Evolutionary conservation across 1,139 yeast genomes (phyloP).

Genomic region (Kodamaea sp.): DNA sequence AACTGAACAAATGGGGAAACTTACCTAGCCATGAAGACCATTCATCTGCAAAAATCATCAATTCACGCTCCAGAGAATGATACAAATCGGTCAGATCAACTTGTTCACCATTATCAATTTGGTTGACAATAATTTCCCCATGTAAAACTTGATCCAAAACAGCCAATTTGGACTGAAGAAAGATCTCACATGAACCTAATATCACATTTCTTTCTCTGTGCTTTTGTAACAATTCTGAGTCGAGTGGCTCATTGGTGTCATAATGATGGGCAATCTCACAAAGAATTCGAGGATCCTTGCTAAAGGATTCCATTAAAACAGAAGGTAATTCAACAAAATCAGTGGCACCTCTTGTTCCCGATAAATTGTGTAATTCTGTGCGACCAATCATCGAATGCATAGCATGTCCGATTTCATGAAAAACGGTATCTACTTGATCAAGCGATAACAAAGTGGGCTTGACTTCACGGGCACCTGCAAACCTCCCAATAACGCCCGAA

Average conservation of each 20-base stretch:
- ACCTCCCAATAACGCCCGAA: slow-evolving; percentile 24
- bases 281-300: slow-evolving; percentile 75
- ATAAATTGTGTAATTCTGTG: slow-evolving; percentile 82
- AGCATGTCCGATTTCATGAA: slow-evolving; percentile 99
- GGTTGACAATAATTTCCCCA: slow-evolving; percentile 35
- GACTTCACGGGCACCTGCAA: slow-evolving; percentile 24
- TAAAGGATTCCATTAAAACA: slow-evolving; percentile 90
- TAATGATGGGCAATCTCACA: slow-evolving; percentile 72
- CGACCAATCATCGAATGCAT: slow-evolving; percentile 96
- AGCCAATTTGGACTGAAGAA: slow-evolving; percentile 88
- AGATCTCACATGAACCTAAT: slow-evolving; percentile 70
- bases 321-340: slow-evolving; percentile 97
- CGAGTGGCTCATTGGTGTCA: slow-evolving; percentile 61
- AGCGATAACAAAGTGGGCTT: slow-evolving; percentile 53
- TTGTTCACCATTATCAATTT: slow-evolving; percentile 12
- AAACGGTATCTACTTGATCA: slow-evolving; percentile 85
- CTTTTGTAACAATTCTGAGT: slow-evolving; percentile 44
- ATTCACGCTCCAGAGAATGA: slow-evolving; percentile 57
- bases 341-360: slow-evolving; percentile 94
- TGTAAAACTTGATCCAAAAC: slow-evolving; percentile 81
- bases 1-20: slow-evolving; percentile 89
- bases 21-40: slow-evolving; percentile 89
- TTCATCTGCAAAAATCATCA: slow-evolving; percentile 56
- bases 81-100: slow-evolving; percentile 59
- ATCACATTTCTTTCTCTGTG: slow-evolving; percentile 53